Percentiles rank a stretch among this genome's conserved stretches.
Evolutionary conservation across 2,329 filamentous ascomycete species (phyloP).

Genomic region (Fusarium oligoseptatum): DNA sequence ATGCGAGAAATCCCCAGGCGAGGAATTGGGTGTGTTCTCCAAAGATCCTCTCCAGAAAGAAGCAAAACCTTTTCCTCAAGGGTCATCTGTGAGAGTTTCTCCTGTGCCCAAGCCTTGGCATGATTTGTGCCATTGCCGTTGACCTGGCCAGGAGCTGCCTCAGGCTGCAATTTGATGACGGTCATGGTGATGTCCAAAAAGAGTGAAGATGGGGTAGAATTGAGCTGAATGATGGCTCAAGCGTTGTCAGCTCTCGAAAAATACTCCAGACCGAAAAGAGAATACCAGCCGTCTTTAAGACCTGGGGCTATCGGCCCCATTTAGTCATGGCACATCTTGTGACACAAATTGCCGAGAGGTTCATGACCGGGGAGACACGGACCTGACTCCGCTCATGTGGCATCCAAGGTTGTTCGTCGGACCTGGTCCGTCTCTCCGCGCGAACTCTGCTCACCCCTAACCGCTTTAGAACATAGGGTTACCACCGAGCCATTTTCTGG

Average conservation of each 20-base stretch:
- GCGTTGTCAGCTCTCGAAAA: neutral
- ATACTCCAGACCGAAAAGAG: neutral
- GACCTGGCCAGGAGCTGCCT: neutral
- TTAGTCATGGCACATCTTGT: neutral
- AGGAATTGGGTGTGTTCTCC: slow-evolving; percentile 17
- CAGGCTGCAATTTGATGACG: neutral
- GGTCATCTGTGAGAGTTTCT: slow-evolving; percentile 23
- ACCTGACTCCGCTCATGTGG: neutral
- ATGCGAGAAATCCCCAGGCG: slow-evolving; percentile 18
- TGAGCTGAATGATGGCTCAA: neutral
- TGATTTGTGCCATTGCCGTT: neutral
- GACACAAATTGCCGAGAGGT: neutral
- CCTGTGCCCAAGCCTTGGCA: neutral
- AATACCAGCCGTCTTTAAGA: neutral
- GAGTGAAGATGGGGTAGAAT: neutral
- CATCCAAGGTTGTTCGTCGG: neutral
- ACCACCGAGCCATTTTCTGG: slow-evolving; percentile 1
- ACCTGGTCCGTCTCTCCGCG: slow-evolving; percentile 1
- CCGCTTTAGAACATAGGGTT: neutral
- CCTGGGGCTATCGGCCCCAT: neutral
- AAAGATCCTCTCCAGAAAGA: slow-evolving; percentile 17
- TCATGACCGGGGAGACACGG: neutral
- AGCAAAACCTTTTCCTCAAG: slow-evolving; percentile 24
- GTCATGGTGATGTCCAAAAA: neutral
- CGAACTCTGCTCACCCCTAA: neutral